Conservation (phyloP, 2,329 filamentous ascomycete species). For the Fonsecaea pugnacius region DNA sequence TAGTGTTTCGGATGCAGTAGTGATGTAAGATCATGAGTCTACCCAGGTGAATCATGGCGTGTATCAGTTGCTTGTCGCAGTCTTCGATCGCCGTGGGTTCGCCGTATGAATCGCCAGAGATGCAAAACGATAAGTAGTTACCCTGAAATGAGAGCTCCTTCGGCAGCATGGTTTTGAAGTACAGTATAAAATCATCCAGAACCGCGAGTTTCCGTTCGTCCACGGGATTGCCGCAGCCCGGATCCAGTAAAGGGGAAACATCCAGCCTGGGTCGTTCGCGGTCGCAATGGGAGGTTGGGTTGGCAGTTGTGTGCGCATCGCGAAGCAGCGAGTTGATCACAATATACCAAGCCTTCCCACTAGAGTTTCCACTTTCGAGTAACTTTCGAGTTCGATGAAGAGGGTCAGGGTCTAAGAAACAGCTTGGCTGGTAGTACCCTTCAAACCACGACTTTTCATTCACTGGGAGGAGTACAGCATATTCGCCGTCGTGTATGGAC, state of each 20-base stretch:
- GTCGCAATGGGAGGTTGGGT: constrained; percentile 11
- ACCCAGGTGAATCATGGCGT: constrained; percentile 13
- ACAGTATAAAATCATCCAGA: constrained; percentile 7
- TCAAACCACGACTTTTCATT: constrained; percentile 8
- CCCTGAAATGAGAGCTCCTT: constrained; percentile 6
- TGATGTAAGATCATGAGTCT: constrained; percentile 6
- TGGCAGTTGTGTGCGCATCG: constrained; percentile 9
- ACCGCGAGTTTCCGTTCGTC: constrained; percentile 6
- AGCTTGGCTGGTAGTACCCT: constrained; percentile 9
- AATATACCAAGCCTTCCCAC: constrained; percentile 12
- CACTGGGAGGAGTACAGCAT: constrained; percentile 15
- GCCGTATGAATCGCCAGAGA: constrained; percentile 5
- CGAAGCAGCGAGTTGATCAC: constrained; percentile 11
- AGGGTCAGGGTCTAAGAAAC: constrained; percentile 13
- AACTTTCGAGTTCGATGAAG: constrained; percentile 13
- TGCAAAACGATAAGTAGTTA: constrained; percentile 12
- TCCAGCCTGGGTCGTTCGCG: background rate
- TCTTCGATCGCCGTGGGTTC: background rate
- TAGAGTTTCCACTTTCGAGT: constrained; percentile 9
- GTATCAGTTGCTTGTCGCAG: constrained; percentile 7
- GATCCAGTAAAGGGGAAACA: background rate
- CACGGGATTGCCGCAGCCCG: background rate
- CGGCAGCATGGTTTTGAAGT: constrained; percentile 8
- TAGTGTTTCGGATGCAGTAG: background rate
- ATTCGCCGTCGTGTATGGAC: constrained; percentile 9